Conservation (phyloP, 306 rosid genomes). For the Cicer bijugum region DNA sequence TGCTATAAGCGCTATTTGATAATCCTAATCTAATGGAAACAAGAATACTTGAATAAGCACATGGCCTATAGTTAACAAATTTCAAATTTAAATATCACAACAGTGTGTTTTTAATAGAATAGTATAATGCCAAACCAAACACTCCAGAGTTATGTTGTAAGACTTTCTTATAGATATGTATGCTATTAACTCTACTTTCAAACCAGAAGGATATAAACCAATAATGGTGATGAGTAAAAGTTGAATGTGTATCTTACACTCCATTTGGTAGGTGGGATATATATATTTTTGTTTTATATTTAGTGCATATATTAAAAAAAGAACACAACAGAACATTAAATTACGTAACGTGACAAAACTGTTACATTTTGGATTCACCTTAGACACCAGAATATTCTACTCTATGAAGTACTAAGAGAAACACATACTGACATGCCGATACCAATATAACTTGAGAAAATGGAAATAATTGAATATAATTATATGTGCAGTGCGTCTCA, state of each 20-base stretch:
- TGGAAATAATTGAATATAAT: no score
- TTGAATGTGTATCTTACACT: slow-evolving; percentile 15
- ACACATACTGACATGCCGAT: background rate
- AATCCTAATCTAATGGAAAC: background rate
- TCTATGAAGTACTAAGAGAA: no score
- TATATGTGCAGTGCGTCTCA: no score
- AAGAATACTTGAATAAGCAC: slow-evolving; percentile 19
- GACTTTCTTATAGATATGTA: background rate
- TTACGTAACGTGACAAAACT: background rate
- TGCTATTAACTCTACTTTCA: background rate
- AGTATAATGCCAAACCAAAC: slow-evolving; percentile 6
- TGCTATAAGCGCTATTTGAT: background rate
- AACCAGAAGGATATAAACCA: slow-evolving; percentile 4
- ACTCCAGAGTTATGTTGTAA: background rate
- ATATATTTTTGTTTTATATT: background rate
- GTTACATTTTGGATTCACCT: background rate
- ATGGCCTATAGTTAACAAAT: background rate
- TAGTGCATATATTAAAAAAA: background rate
- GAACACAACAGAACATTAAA: background rate
- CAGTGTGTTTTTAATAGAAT: background rate
- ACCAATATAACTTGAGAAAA: no score
- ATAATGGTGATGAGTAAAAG: slow-evolving; percentile 9
- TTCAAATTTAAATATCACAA: background rate
- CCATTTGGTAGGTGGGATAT: background rate
- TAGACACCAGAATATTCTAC: background rate